Evolutionary conservation across 2,329 filamentous ascomycete species (phyloP).

Genomic region (Penicillium sp.): DNA sequence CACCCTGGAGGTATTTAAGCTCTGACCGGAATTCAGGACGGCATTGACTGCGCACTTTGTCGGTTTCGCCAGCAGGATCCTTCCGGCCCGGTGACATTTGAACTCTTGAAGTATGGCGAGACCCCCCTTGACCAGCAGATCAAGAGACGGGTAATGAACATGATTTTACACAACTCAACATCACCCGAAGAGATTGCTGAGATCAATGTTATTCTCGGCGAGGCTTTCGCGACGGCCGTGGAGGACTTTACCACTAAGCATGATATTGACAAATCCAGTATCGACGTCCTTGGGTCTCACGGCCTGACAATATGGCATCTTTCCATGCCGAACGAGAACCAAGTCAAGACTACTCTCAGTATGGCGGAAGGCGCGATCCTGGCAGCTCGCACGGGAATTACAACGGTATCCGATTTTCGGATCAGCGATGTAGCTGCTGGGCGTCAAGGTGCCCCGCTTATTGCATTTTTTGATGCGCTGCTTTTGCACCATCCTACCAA

Average conservation of each 20-base stretch:
- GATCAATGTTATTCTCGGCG: conserved; percentile 57
- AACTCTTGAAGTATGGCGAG: conserved; percentile 57
- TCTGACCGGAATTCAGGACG: conserved; percentile 34
- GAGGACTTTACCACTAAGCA: conserved; percentile 51
- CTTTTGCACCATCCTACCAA: conserved; percentile 57
- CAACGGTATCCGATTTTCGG: conserved; percentile 58
- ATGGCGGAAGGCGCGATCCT: conserved; percentile 60
- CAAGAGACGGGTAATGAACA: conserved; percentile 57
- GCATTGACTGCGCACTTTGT: conserved; percentile 59
- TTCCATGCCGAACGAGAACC: conserved; percentile 45
- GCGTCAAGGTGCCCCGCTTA: conserved; percentile 55
- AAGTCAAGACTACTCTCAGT: conserved; percentile 49
- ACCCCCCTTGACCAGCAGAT: conserved; percentile 53
- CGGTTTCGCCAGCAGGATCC: conserved; percentile 55
- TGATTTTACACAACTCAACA: conserved; percentile 56
- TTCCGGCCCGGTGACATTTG: conserved; percentile 54
- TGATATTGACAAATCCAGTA: conserved; percentile 43
- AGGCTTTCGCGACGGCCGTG: conserved; percentile 55
- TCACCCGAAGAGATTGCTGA: conserved; percentile 55
- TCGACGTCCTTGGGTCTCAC: conserved; percentile 58
- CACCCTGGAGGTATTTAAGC: neutral
- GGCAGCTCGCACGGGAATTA: conserved; percentile 58
- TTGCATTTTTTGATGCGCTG: conserved; percentile 58
- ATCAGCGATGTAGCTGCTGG: conserved; percentile 55
- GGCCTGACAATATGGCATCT: conserved; percentile 60